A percentile compares a stretch with the other conserved stretches of the same genome.
These are phyloP conservation scores for Pseudevernia furfuracea DNA, from an alignment of 495 filamentous ascomycete species.

Conservation along the genomic window DNA sequence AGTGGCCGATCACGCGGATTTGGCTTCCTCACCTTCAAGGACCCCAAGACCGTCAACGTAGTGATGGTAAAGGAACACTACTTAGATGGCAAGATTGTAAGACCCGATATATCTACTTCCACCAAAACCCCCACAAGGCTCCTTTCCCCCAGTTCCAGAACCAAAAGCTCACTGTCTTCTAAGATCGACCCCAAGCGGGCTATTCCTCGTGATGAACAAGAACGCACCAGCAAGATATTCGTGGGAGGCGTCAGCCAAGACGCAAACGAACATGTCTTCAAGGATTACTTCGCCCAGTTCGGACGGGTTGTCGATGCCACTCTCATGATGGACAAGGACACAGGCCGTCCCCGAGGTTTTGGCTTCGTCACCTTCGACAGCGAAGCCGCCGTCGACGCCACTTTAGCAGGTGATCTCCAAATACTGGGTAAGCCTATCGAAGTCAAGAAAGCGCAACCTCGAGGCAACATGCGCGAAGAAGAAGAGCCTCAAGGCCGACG, in stretches of 20 bases:
- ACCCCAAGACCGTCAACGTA: conserved; percentile 94
- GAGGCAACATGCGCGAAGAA: conserved; percentile 88
- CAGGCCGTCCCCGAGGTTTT: conserved; percentile 87
- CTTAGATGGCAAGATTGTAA: conserved; percentile 95
- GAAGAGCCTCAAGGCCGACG: conserved; percentile 48
- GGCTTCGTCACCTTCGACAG: conserved; percentile 99
- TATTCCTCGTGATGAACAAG: conserved; percentile 95
- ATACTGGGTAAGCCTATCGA: conserved; percentile 95
- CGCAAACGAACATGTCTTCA: conserved; percentile 89
- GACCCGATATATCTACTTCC: conserved; percentile 29
- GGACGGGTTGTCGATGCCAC: conserved; percentile 94
- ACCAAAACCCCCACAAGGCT: conserved; percentile 17
- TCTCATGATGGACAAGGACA: conserved; percentile 99
- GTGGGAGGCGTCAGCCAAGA: conserved; percentile 97
- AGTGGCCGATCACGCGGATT: conserved; percentile 92
- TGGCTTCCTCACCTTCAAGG: conserved; percentile 95
- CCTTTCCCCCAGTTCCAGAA: conserved; percentile 9
- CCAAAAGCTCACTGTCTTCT: conserved; percentile 27
- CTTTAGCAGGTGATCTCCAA: conserved; percentile 67
- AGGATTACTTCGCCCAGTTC: conserved; percentile 92
- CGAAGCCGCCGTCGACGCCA: conserved; percentile 88
- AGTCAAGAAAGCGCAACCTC: conserved; percentile 94
- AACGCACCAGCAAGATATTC: conserved; percentile 96
- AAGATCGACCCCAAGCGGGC: conserved; percentile 97
- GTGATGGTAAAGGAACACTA: conserved; percentile 99